phyloP scores from a whole-genome alignment of 1,284 basidiomycete species.

The Irpex sp. region DNA sequence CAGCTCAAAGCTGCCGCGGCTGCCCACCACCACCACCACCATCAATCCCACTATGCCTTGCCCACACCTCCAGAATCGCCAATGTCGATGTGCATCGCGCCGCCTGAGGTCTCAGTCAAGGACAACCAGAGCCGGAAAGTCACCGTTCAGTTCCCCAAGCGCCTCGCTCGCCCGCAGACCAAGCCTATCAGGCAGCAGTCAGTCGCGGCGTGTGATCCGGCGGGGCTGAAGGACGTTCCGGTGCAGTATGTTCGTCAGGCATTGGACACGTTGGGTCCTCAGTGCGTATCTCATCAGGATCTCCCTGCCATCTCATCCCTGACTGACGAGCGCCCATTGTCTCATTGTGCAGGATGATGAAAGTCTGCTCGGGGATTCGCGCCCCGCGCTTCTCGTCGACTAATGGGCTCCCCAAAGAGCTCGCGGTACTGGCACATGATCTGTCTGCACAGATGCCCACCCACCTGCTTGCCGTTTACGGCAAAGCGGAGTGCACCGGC shows the following conservation, averaged over 20 bases:
- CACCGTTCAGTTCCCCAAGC: neutral
- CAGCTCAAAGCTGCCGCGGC: neutral
- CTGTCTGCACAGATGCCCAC: constrained; percentile 41
- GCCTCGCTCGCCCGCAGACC: neutral
- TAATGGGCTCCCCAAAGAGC: constrained; percentile 19
- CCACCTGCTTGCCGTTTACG: constrained; percentile 50
- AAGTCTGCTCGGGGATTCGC: constrained; percentile 12
- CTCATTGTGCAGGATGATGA: constrained; percentile 8
- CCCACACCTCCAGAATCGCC: constrained; percentile 13
- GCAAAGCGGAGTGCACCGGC: neutral
- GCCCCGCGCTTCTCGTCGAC: constrained; percentile 8
- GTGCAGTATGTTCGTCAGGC: constrained; percentile 34
- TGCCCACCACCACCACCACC: too few relatives aligned
- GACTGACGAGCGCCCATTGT: neutral
- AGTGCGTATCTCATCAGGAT: constrained; percentile 24
- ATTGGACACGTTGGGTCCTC: constrained; percentile 25
- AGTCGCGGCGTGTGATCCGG: constrained; percentile 29
- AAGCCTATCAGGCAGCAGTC: constrained; percentile 21
- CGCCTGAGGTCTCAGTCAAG: neutral
- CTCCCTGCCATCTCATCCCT: neutral
- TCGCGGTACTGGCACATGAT: constrained; percentile 23
- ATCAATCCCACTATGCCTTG: neutral
- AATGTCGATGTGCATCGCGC: neutral
- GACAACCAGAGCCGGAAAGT: neutral
- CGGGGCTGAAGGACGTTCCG: constrained; percentile 26